Conservation (phyloP, 176 grass and related monocot genomes). For the Avena eriantha region DNA sequence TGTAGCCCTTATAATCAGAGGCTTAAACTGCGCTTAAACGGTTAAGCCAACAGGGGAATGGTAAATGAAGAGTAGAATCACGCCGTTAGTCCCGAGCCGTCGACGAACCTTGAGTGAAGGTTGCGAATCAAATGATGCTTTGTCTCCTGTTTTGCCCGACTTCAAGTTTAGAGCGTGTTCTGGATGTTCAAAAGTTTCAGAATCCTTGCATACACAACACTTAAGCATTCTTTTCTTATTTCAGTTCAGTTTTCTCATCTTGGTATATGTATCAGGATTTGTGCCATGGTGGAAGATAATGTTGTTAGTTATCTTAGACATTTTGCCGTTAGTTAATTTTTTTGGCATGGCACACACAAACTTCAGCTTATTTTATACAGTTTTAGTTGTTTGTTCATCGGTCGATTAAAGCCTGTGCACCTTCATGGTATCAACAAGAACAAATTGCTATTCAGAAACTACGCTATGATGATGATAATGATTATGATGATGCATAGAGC, state of each 20-base stretch:
- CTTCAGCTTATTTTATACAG: not conserved
- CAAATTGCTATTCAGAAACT: not conserved
- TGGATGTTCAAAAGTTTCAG: not conserved
- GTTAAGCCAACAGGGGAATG: not conserved
- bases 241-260: not conserved
- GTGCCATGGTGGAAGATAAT: not conserved
- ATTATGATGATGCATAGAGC: too few species aligned
- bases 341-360: too few species aligned
- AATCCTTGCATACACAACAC: not conserved
- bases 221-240: not conserved
- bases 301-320: not conserved
- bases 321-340: too few species aligned
- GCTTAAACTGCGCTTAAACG: too few species aligned
- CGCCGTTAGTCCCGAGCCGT: not conserved
- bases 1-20: too few species aligned
- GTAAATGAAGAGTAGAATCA: conserved; percentile 11
- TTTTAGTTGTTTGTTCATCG: not conserved
- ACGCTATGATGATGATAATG: too few species aligned
- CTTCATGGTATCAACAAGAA: too few species aligned
- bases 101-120: not conserved
- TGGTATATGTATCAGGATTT: not conserved
- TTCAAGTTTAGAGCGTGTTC: not conserved
- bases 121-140: not conserved
- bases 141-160: not conserved
- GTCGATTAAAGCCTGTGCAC: too few species aligned